Evolutionary conservation across 768 basidiomycete species (phyloP).

Genomic region (Lyophyllum shimeji): DNA sequence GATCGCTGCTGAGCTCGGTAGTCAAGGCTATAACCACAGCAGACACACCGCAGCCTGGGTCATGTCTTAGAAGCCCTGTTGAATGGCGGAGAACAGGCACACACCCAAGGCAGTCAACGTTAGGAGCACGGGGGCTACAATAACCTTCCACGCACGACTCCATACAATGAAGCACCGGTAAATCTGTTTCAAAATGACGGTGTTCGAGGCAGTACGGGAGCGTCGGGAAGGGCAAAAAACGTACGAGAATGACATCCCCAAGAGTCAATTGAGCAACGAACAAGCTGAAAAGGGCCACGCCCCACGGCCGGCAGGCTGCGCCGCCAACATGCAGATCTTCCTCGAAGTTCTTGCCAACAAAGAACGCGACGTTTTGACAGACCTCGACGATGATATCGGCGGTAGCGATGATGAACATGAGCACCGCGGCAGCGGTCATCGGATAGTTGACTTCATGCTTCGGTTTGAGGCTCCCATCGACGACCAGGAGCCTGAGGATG

Average conservation of each 20-base stretch:
- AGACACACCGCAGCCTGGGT: not conserved
- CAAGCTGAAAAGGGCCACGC: not conserved
- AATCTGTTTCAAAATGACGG: not conserved
- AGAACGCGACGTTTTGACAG: not conserved
- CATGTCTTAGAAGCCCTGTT: too few species aligned
- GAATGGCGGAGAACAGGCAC: not conserved
- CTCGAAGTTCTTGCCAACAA: not conserved
- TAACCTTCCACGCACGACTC: not conserved
- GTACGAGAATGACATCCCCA: constrained; percentile 1
- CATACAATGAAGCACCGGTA: constrained; percentile 7
- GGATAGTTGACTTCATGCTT: not conserved
- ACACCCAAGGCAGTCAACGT: not conserved
- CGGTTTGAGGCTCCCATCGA: not conserved
- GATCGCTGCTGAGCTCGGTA: not conserved
- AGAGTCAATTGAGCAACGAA: constrained; percentile 3
- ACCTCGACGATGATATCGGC: not conserved
- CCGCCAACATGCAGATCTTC: not conserved
- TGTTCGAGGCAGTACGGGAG: too few species aligned
- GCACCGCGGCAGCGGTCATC: not conserved
- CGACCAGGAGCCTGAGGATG: not conserved
- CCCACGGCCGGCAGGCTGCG: not conserved
- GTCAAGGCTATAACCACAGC: not conserved
- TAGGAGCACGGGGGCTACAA: not conserved
- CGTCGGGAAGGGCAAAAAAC: not conserved
- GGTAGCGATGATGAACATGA: not conserved